Evolutionary conservation across 768 basidiomycete genomes (phyloP).

Genomic region (Peribolospora baueri): DNA sequence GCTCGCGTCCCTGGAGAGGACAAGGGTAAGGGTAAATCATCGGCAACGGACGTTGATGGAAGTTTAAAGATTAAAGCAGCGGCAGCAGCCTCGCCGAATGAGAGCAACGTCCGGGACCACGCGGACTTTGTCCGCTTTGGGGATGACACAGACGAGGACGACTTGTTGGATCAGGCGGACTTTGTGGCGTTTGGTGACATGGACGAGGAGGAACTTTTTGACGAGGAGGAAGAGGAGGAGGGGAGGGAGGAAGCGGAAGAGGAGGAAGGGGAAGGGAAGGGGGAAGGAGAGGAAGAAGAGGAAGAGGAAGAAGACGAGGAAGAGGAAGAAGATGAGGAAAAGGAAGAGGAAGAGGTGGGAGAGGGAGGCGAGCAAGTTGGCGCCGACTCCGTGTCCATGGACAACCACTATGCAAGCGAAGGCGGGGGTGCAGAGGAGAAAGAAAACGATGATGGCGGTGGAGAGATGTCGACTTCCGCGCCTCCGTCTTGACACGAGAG

Average conservation of each 20-base stretch:
- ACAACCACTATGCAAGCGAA: too few relatives aligned
- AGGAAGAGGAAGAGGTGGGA: not conserved
- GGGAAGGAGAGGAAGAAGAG: constrained; percentile 9
- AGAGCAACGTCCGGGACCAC: constrained; percentile 2
- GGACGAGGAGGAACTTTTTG: constrained; percentile 9
- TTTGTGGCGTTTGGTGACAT: not conserved
- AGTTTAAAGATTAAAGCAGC: constrained; percentile 2
- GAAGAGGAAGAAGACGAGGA: constrained; percentile 7
- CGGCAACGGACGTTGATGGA: not conserved
- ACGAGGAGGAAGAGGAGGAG: constrained; percentile 3
- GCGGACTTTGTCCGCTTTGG: constrained; percentile 6
- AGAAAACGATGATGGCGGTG: too few relatives aligned
- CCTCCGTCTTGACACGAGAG: too few relatives aligned
- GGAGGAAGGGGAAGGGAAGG: constrained; percentile 6
- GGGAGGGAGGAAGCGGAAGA: constrained; percentile 1
- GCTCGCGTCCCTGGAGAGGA: constrained; percentile 11
- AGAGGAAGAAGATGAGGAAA: not conserved
- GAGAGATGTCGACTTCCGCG: too few relatives aligned
- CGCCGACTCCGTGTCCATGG: too few relatives aligned
- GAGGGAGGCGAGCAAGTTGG: too few relatives aligned
- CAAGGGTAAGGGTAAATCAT: not conserved
- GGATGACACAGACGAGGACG: not conserved
- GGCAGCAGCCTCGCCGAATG: not conserved
- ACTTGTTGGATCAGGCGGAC: not conserved
- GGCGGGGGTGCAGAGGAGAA: too few relatives aligned